Evolutionary conservation across 176 grass and related monocot genomes (phyloP).

Genomic region (Thinopyrum elongatum): DNA sequence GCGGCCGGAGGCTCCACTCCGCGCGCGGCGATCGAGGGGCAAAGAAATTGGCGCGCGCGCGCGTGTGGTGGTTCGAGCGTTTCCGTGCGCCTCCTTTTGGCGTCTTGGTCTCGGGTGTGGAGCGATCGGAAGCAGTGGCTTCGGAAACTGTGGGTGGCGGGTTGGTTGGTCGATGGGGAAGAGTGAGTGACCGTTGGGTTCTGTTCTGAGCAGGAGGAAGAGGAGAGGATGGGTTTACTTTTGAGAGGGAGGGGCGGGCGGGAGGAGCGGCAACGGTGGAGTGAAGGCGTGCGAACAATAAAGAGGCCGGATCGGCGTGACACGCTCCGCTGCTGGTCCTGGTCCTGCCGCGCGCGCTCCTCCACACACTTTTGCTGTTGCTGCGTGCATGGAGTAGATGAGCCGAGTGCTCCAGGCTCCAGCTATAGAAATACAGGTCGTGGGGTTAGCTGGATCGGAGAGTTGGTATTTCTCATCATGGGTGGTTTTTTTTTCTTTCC

Average conservation of each 20-base stretch:
- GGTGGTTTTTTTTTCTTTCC: too few relatives aligned
- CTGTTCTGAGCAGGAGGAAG: slow-evolving; percentile 10
- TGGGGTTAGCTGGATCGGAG: too few relatives aligned
- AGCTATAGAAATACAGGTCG: background rate
- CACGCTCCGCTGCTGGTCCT: background rate
- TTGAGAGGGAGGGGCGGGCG: background rate
- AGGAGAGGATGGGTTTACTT: slow-evolving; percentile 2
- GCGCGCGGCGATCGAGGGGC: background rate
- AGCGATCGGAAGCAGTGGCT: background rate
- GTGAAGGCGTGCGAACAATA: slow-evolving; percentile 26
- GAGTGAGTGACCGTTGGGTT: slow-evolving; percentile 47
- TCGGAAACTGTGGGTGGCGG: background rate
- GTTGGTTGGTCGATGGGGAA: slow-evolving; percentile 19
- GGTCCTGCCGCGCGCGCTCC: background rate
- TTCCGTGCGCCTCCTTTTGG: background rate
- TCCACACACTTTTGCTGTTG: background rate
- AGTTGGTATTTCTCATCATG: too few relatives aligned
- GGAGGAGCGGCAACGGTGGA: background rate
- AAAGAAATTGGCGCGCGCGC: background rate
- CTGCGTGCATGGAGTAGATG: background rate
- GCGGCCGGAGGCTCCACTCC: background rate
- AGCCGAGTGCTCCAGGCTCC: background rate
- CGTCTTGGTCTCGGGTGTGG: slow-evolving; percentile 33
- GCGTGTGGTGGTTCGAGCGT: background rate
- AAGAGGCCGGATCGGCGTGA: slow-evolving; percentile 32